Percentiles rank a stretch among this genome's conserved stretches.
phyloP scores from a whole-genome alignment of 108 stramenopile species.

The Cyclotella baltica region DNA sequence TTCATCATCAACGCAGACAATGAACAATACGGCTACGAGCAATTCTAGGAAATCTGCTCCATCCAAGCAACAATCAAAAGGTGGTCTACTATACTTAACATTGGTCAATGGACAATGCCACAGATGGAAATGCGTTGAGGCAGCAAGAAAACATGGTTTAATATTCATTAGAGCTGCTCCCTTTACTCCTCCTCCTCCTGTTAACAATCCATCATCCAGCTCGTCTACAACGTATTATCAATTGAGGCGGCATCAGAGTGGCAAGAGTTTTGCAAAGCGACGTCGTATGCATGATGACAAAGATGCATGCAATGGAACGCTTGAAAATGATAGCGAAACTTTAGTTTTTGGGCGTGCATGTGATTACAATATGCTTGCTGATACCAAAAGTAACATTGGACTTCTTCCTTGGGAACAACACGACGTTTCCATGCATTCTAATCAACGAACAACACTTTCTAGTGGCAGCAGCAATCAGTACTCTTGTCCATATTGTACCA shows the following conservation, averaged over 20 bases:
- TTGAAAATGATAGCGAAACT: constrained; percentile 66
- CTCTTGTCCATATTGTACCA: constrained; percentile 54
- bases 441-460: not conserved
- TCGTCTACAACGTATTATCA: constrained; percentile 61
- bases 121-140: constrained; percentile 71
- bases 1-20: no score
- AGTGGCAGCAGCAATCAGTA: not conserved
- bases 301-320: not conserved
- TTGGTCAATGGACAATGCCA: constrained; percentile 76
- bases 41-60: not conserved
- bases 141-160: constrained; percentile 70
- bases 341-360: constrained; percentile 65
- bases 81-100: constrained; percentile 70
- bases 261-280: constrained; percentile 79
- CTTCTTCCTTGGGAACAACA: constrained; percentile 47
- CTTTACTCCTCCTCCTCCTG: constrained; percentile 65
- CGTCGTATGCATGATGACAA: constrained; percentile 25
- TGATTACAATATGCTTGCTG: constrained; percentile 21
- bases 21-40: no score
- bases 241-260: constrained; percentile 82
- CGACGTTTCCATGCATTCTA: not conserved
- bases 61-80: constrained; percentile 5
- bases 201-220: no score
- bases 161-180: constrained; percentile 53
- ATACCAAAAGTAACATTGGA: not conserved